Evolutionary conservation across 345 rosid genomes (phyloP), one percentile per base, ranked within the genome.

Genomic region (Kandelia obovata): DNA sequence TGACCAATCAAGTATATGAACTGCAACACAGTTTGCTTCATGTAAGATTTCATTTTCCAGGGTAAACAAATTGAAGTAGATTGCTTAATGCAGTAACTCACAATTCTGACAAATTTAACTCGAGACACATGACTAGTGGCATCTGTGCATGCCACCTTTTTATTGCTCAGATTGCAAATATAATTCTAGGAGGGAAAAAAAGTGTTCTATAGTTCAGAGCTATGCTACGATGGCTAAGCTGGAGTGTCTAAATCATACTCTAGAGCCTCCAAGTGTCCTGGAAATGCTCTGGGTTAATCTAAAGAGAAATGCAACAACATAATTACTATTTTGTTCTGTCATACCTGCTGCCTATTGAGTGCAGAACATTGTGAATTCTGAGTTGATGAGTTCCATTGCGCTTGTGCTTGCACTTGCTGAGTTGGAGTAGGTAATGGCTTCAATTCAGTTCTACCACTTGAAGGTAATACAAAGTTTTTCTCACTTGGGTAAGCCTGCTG

Each of bases 401-500:
- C 67, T 61, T 62, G 87, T 65, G 77, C 58, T 19, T 64, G 62
- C 46, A 65, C 66, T 61, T 62, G 87, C 67, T 78, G 75, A 37
- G 63, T 60, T 52, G 78, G 43, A 27, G 21, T 57, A 65, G 76
- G 52, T 46, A 53, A 43, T 32, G 78, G 53, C 37, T 63, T 66
- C 66, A 68, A 64, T 49, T 61, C 73, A 78, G 69, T 61, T 61
- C 47, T 68, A 39, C 72, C 71, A 69, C 64, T 62, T 21, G 66
- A 16, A 57, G 81, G 79, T 64, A 64, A 77, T 62, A 21, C 62
- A 35, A 75, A 73, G 13, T 76, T 77, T 62, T 72, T 83, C 77
- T 62, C 87, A 58, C 62, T 76, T 46, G 77, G 60, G 61, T 82
- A 77, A 20, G 74, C 77, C 31, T 80, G 82, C 71, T 81, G 86